phyloP scores from a whole-genome alignment of 2,329 filamentous ascomycete species.

The Lachnellula subtilissima region DNA sequence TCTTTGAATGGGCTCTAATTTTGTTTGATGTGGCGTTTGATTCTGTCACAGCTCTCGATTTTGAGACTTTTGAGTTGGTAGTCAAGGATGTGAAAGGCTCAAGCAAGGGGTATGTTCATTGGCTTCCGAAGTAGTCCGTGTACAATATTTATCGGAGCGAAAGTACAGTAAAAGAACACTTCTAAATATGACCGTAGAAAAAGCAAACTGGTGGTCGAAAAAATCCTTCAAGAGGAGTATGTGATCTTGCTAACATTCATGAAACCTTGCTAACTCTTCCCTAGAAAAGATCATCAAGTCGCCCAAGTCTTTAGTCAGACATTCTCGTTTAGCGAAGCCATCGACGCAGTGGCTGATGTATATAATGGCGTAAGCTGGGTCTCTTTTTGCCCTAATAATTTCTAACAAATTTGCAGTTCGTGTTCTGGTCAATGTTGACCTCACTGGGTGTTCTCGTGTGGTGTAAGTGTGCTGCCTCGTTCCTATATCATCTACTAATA shows the following conservation, averaged over 20 bases:
- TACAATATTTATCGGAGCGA: constrained; percentile 38
- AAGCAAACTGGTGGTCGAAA: constrained; percentile 42
- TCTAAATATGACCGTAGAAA: constrained; percentile 35
- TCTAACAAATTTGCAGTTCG: constrained; percentile 53
- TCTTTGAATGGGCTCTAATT: constrained; percentile 96
- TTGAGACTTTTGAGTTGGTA: constrained; percentile 79
- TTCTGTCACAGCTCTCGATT: constrained; percentile 89
- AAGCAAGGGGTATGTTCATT: constrained; percentile 97
- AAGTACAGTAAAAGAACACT: constrained; percentile 24
- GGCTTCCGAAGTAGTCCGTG: constrained; percentile 81
- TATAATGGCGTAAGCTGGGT: constrained; percentile 72
- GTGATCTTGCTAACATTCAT: constrained; percentile 32
- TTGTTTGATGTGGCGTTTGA: constrained; percentile 96
- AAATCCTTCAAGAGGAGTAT: constrained; percentile 69
- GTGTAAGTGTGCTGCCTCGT: constrained; percentile 58
- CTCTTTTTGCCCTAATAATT: background rate
- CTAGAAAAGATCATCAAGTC: constrained; percentile 70
- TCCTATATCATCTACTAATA: constrained; percentile 9
- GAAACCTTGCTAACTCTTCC: constrained; percentile 27
- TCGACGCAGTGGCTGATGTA: constrained; percentile 81
- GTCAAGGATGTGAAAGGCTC: constrained; percentile 83
- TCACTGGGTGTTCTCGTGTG: constrained; percentile 85
- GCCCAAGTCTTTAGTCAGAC: constrained; percentile 63
- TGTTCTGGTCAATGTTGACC: constrained; percentile 94
- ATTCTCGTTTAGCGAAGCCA: constrained; percentile 68